Base-by-base conservation (phyloP, 2,329 filamentous ascomycete genomes). In the Cryphonectria nitschkei region DNA sequence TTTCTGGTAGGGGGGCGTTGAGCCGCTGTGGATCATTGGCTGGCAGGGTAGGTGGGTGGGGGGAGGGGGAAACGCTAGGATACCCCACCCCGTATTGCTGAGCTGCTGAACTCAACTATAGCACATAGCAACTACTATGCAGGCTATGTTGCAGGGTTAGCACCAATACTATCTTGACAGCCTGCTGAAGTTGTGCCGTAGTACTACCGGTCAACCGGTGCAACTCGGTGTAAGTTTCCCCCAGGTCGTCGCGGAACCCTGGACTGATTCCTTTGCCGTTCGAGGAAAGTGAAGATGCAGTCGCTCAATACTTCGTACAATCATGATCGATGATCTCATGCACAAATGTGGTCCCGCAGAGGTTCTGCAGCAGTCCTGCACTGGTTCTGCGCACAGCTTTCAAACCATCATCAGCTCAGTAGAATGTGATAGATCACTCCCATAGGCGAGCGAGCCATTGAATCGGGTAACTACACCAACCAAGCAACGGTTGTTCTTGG, bases 31-130 rank as follows among this genome's bases (percentile, higher is more conserved):
- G 39, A 16, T 39, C 13, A 61, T 68, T 68, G 66, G 66, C n/a
- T 52, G 56, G 56, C 39, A n/a, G 37, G 29, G 32, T 66, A 32
- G 52, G 34, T 54, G 14, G 61, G 66, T 50, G 68, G 62, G 32
- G 26, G 46, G 46, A 50, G 19, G 46, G 46, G 46, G 9, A 39
- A 26, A 32, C n/a, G 22, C 58, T 61, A 61, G 58, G 16, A 4
- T 37, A 37, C 58, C 58, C 34, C 34, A n/a, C 22, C 14, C 22
- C 19, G 22, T n/a, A 22, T 22, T 50, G 46, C 22, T 50, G 46
- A n/a, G 4, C 22, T n/a, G 46, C 46, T 50, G 19, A 8, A 50
- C 37, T 39, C 13, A 11, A 39, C 34, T 34, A 34, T 34, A 34
- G 3, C 34, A 34, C 34, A 34, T 34, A 34, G 34, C 34, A 22